Evolutionary conservation across 768 basidiomycete genomes (phyloP), one percentile per base, ranked within the genome.

Genomic region (Termitomyces sp.): DNA sequence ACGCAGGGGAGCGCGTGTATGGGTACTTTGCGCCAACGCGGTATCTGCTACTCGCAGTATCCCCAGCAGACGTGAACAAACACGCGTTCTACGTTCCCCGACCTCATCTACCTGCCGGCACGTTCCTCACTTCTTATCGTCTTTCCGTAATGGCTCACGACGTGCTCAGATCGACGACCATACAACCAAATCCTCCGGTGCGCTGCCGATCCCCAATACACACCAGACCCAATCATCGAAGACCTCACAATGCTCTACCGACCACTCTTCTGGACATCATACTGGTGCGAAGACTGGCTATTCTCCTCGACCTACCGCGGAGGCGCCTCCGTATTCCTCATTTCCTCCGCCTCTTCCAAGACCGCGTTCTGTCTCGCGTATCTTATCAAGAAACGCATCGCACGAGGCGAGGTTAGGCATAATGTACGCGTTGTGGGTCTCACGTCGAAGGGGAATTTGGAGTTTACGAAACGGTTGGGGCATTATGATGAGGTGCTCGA

Each of bases 221-320:
- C 75, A 18, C 73, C 81, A 0, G 78, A 78, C 0, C 75, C 80
- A 0, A 63, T 68, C 1, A 71, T 74, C 1, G 88, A 90, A 69
- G 88, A 88, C 66, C 74, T 88, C 44, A 83, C 81, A 0, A 89
- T 90, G 89, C 79, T 90, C 16, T 90, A 87, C 64, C 81, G 87
- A 0, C 87, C 89, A 0, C 76, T 90, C 16, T 90, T 89, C 70
- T 90, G 88, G 88, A 89, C 88, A 0, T 81, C 89, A 1, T 90
- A 82, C 64, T 90, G 88, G 88, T 87, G 81, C 63, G 86, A 90
- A 69, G 89, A 90, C 67, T 90, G 86, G 86, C 68, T 90, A 7
- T 73, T 80, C 59, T 73, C 78, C 6, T 76, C 81, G 3, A 65
- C 69, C 24, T 89, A 88, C 68, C 77, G 80, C 9, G 80, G 76